These are phyloP conservation scores for Aureobasidium zeae DNA, from an alignment of 2,329 filamentous ascomycete species.

Conservation along the genomic window DNA sequence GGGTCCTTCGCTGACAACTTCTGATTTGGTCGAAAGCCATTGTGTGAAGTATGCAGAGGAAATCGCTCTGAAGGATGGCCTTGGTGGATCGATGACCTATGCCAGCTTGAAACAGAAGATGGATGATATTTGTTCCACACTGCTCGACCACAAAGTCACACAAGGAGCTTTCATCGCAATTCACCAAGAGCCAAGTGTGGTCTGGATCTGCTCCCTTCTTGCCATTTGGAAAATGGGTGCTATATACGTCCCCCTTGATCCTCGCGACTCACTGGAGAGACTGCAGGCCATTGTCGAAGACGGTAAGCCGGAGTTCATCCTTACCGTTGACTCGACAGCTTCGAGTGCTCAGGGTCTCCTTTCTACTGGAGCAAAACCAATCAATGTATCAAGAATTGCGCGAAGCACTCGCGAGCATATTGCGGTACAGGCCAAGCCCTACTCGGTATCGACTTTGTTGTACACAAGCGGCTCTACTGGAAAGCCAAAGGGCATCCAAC, in stretches of 20 bases:
- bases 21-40: not conserved
- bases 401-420: not conserved
- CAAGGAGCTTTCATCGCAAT: not conserved
- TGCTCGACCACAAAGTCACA: not conserved
- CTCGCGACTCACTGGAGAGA: conserved; percentile 21
- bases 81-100: not conserved
- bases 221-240: conserved; percentile 34
- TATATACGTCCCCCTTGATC: conserved; percentile 34
- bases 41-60: not conserved
- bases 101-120: not conserved
- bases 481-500: conserved; percentile 35
- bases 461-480: conserved; percentile 27
- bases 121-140: not conserved
- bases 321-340: conserved; percentile 17
- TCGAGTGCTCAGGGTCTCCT: not conserved
- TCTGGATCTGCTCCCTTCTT: conserved; percentile 33
- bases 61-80: not conserved
- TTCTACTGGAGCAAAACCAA: not conserved
- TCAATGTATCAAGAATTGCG: not conserved
- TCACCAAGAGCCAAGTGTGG: conserved; percentile 10
- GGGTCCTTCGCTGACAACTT: not conserved
- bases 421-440: conserved; percentile 19
- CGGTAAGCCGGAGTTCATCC: conserved; percentile 25
- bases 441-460: conserved; percentile 24
- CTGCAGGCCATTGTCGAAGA: conserved; percentile 27